Evolutionary conservation across 768 basidiomycete genomes (phyloP).

Genomic region (Dacryopinax primogenitus): DNA sequence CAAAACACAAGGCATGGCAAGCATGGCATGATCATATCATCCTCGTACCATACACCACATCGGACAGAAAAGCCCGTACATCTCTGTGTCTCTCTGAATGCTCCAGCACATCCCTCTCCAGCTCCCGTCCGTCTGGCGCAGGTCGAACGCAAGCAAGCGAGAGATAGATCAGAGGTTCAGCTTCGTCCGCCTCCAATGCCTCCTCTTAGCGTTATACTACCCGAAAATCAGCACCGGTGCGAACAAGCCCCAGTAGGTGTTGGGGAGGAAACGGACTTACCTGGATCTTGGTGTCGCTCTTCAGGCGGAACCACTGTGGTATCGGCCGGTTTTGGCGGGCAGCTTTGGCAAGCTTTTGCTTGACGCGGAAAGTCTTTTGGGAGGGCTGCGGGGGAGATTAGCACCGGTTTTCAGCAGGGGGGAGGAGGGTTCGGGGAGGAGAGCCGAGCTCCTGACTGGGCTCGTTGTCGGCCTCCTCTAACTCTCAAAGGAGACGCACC

Average conservation of each 20-base stretch:
- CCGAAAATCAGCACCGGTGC: background rate
- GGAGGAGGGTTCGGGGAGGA: background rate
- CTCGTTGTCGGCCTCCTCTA: background rate
- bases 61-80: no score
- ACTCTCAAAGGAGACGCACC: background rate
- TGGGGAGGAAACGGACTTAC: slow-evolving; percentile 29
- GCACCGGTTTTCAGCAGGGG: background rate
- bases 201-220: slow-evolving; percentile 88
- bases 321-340: slow-evolving; percentile 96
- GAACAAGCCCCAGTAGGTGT: background rate
- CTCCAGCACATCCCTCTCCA: no score
- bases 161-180: slow-evolving; percentile 63
- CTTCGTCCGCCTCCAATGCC: slow-evolving; percentile 99
- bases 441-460: background rate
- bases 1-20: no score
- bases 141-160: background rate
- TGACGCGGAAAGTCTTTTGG: slow-evolving; percentile 96
- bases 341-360: slow-evolving; percentile 94
- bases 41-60: no score
- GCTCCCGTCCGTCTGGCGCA: no score
- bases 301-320: slow-evolving; percentile 98
- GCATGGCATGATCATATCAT: no score
- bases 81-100: no score
- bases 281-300: slow-evolving; percentile 91
- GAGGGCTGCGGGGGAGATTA: slow-evolving; percentile 55